Percentiles rank a stretch among this genome's conserved stretches.
These are phyloP conservation scores for Komagataella ulmi DNA, from an alignment of 805 yeast species.

Conservation along the genomic window DNA sequence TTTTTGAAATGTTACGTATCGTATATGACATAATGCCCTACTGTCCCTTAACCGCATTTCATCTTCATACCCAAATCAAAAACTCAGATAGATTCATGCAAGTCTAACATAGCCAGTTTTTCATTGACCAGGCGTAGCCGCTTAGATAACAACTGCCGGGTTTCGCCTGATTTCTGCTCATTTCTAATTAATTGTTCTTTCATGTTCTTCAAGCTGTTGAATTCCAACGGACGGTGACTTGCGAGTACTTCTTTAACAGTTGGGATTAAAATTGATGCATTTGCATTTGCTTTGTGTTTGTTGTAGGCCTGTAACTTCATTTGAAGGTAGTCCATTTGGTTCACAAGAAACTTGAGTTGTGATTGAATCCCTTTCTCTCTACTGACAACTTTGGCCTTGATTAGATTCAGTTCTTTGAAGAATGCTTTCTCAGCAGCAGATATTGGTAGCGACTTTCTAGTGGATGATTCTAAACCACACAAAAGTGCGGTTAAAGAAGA, in stretches of 20 bases:
- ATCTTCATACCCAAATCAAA: neutral
- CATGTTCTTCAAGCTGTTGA: neutral
- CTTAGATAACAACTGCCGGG: neutral
- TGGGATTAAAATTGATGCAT: neutral
- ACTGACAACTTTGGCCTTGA: slow-evolving; percentile 6
- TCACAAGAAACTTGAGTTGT: neutral
- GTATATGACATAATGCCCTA: neutral
- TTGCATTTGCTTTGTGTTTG: neutral
- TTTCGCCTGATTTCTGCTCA: neutral
- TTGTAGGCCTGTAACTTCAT: slow-evolving; percentile 4
- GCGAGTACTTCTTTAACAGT: neutral
- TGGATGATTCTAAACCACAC: neutral
- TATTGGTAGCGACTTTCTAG: neutral
- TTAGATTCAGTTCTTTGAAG: slow-evolving; percentile 11
- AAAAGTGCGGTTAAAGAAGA: neutral
- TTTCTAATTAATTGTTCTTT: neutral
- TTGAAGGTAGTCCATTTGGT: slow-evolving; percentile 4
- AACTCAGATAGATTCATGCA: neutral
- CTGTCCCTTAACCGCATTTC: neutral
- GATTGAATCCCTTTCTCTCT: slow-evolving; percentile 8
- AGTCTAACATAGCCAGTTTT: neutral
- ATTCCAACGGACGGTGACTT: neutral
- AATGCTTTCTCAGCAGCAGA: slow-evolving; percentile 11
- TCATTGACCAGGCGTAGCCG: neutral
- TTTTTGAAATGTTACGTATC: slow-evolving; percentile 29